These are phyloP conservation scores for Ophidiomyces ophidiicola DNA, from an alignment of 2,329 filamentous ascomycete genomes.

Conservation along the genomic window DNA sequence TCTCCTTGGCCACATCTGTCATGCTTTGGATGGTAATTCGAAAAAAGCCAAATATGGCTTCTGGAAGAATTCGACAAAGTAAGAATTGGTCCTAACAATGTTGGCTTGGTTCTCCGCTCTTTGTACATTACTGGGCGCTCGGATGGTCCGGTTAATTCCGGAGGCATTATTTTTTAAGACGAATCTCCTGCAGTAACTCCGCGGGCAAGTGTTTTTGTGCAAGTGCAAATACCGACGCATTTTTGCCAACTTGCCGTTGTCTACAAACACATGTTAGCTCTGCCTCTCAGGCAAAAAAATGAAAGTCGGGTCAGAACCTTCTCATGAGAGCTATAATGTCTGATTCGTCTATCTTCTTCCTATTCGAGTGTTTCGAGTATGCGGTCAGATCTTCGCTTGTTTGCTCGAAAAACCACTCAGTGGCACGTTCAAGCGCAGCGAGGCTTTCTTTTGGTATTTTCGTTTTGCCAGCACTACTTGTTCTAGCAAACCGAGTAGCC, in stretches of 20 bases:
- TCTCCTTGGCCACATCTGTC: constrained; percentile 71
- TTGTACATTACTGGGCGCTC: constrained; percentile 27
- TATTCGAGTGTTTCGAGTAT: constrained; percentile 68
- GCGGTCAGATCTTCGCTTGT: constrained; percentile 64
- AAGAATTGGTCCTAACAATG: constrained; percentile 52
- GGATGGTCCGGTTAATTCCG: constrained; percentile 1
- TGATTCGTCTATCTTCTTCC: constrained; percentile 74
- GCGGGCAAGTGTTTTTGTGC: constrained; percentile 70
- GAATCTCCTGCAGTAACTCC: constrained; percentile 70
- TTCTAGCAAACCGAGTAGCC: constrained; percentile 55
- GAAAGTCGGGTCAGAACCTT: constrained; percentile 47
- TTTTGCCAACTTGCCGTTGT: constrained; percentile 61
- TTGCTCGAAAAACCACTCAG: constrained; percentile 89
- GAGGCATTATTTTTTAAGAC: constrained; percentile 16
- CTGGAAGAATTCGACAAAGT: constrained; percentile 63
- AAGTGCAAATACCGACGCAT: constrained; percentile 70
- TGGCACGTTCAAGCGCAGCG: constrained; percentile 62
- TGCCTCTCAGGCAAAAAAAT: constrained; percentile 21
- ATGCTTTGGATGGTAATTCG: constrained; percentile 96
- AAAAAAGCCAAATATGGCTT: constrained; percentile 63
- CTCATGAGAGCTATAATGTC: constrained; percentile 74
- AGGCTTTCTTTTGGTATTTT: constrained; percentile 64
- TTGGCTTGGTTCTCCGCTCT: constrained; percentile 10
- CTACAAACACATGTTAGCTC: constrained; percentile 33
- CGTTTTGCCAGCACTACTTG: constrained; percentile 51